These are phyloP conservation scores for Trypanosoma conorhini DNA, from an alignment of 208 protist genomes.

Conservation along the genomic window DNA sequence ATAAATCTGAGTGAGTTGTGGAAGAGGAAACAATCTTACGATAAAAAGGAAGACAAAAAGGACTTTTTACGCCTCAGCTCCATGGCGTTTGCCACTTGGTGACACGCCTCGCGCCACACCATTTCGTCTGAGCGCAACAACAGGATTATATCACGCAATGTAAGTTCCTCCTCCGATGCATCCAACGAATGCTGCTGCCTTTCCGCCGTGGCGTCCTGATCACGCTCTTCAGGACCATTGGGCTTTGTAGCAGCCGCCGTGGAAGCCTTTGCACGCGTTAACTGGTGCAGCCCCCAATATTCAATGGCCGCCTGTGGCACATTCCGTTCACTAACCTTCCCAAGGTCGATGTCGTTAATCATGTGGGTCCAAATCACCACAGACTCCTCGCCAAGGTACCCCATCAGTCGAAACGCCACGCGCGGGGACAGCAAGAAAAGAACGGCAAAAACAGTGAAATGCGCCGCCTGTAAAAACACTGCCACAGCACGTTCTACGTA, in stretches of 20 bases:
- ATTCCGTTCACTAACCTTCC: constrained; percentile 52
- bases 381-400: constrained; percentile 78
- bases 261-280: constrained; percentile 34
- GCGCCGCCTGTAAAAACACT: constrained; percentile 44
- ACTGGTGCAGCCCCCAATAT: constrained; percentile 62
- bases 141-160: constrained; percentile 65
- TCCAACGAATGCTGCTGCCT: neutral
- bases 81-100: constrained; percentile 53
- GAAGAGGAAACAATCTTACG: neutral
- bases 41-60: constrained; percentile 24
- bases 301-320: constrained; percentile 52
- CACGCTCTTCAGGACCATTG: neutral
- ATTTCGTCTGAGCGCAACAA: constrained; percentile 83
- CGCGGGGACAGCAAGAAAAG: constrained; percentile 66
- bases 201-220: neutral
- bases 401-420: constrained; percentile 75
- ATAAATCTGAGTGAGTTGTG: neutral
- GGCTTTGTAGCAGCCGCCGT: constrained; percentile 7
- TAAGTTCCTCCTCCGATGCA: constrained; percentile 25
- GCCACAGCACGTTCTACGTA: constrained; percentile 49
- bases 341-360: constrained; percentile 81
- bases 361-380: constrained; percentile 86
- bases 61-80: constrained; percentile 29
- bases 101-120: constrained; percentile 61
- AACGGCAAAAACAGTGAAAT: constrained; percentile 49